A percentile compares a stretch with the other conserved stretches of the same genome.
These are phyloP conservation scores for Curvularia hawaiiensis DNA, from an alignment of 2,329 filamentous ascomycete genomes.

Conservation along the genomic window DNA sequence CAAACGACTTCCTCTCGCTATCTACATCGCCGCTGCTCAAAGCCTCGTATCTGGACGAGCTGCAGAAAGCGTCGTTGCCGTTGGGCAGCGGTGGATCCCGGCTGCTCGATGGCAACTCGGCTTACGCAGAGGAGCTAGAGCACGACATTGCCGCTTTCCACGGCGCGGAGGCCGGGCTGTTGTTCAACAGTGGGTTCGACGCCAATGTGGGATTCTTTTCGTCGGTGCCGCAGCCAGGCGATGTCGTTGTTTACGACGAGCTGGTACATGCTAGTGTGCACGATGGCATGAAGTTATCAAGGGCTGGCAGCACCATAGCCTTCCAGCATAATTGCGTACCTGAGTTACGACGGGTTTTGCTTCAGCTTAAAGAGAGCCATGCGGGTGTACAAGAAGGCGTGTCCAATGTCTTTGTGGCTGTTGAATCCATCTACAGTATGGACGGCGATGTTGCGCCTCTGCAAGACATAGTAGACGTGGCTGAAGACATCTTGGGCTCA, in stretches of 20 bases:
- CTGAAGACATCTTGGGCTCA: constrained; percentile 60
- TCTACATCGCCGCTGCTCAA: constrained; percentile 56
- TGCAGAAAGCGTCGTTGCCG: constrained; percentile 46
- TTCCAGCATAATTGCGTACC: constrained; percentile 65
- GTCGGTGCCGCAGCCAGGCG: constrained; percentile 53
- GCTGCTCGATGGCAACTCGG: constrained; percentile 68
- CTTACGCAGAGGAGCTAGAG: constrained; percentile 65
- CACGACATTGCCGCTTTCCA: constrained; percentile 64
- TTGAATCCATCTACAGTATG: constrained; percentile 71
- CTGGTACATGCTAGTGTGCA: constrained; percentile 79
- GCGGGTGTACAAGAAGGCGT: constrained; percentile 24
- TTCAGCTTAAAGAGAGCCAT: constrained; percentile 18
- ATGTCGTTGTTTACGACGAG: constrained; percentile 69
- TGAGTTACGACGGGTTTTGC: constrained; percentile 50
- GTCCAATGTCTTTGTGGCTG: constrained; percentile 40
- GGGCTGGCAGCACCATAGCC: constrained; percentile 54
- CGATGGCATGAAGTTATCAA: constrained; percentile 71
- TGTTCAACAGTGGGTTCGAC: constrained; percentile 64
- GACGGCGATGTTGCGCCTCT: constrained; percentile 76
- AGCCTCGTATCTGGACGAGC: constrained; percentile 54
- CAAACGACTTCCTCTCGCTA: constrained; percentile 69
- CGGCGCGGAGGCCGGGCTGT: constrained; percentile 59
- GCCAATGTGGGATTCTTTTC: constrained; percentile 56
- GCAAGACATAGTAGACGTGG: constrained; percentile 61
- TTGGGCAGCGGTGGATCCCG: constrained; percentile 65